A percentile compares a stretch with the other conserved stretches of the same genome.
phyloP scores from a whole-genome alignment of 23 red algal species.

The Gracilaria caudata region DNA sequence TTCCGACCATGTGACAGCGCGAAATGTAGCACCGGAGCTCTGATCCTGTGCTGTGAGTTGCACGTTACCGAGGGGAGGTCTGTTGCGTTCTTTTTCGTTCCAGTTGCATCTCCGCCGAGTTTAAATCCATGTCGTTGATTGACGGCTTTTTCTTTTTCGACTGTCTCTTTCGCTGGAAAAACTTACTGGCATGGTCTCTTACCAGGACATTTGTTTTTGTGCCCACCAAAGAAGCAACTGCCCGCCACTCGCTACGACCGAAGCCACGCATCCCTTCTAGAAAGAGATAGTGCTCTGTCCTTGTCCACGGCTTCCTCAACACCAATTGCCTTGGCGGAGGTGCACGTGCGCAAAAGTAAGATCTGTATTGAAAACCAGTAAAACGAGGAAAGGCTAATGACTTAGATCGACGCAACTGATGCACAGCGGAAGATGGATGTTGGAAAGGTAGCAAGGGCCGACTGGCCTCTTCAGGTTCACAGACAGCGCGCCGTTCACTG shows the following conservation, averaged over 20 bases:
- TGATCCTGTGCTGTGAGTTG: too few relatives aligned
- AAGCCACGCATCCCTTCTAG: slow-evolving; percentile 43
- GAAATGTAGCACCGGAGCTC: too few relatives aligned
- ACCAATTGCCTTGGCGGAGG: not conserved
- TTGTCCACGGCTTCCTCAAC: slow-evolving; percentile 69
- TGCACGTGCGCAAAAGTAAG: too few relatives aligned
- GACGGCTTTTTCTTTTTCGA: slow-evolving; percentile 49
- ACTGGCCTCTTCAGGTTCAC: not conserved
- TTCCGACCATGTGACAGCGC: too few relatives aligned
- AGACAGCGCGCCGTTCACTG: too few relatives aligned
- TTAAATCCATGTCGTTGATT: slow-evolving; percentile 73
- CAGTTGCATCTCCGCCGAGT: slow-evolving; percentile 64
- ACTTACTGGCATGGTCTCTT: slow-evolving; percentile 71
- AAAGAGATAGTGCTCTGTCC: slow-evolving; percentile 74
- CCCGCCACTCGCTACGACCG: slow-evolving; percentile 62
- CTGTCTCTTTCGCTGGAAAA: slow-evolving; percentile 43
- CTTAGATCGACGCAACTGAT: too few relatives aligned
- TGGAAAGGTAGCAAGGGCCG: not conserved
- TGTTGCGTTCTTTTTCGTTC: too few relatives aligned
- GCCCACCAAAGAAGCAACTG: slow-evolving; percentile 34
- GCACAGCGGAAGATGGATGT: slow-evolving; percentile 11
- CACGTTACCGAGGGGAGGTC: too few relatives aligned
- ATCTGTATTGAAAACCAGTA: too few relatives aligned
- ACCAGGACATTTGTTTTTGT: slow-evolving; percentile 45
- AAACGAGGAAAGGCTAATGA: too few relatives aligned